A percentile compares a stretch with the other conserved stretches of the same genome.
Evolutionary conservation across 768 basidiomycete species (phyloP).

Genomic region (Lentinula aciculospora): DNA sequence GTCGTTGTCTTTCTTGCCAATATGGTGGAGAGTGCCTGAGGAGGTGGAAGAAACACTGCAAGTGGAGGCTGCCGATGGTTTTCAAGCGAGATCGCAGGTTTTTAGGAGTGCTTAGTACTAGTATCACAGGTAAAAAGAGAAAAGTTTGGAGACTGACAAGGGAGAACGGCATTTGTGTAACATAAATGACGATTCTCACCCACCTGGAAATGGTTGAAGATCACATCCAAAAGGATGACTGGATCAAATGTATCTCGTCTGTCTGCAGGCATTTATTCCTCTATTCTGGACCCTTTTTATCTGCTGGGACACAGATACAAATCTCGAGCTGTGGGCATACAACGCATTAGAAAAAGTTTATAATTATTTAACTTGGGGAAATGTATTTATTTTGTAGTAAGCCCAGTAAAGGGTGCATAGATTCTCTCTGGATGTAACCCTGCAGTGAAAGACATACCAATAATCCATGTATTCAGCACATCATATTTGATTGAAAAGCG

Average conservation of each 20-base stretch:
- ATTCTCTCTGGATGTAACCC: slow-evolving; percentile 84
- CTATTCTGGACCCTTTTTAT: no score
- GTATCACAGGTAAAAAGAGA: background rate
- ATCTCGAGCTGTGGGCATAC: no score
- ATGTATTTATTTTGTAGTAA: slow-evolving; percentile 12
- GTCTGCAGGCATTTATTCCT: no score
- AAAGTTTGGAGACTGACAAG: no score
- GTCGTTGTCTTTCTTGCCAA: no score
- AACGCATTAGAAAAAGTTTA: no score
- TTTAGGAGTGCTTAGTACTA: slow-evolving; percentile 80
- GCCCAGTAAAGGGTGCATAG: slow-evolving; percentile 38
- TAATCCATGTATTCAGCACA: background rate
- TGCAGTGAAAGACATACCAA: slow-evolving; percentile 14
- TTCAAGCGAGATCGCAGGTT: slow-evolving; percentile 54
- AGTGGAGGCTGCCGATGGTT: slow-evolving; percentile 13
- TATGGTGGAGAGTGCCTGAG: no score
- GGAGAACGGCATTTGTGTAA: no score
- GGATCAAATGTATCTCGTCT: slow-evolving; percentile 58
- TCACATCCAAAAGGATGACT: slow-evolving; percentile 85
- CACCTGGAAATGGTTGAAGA: slow-evolving; percentile 94
- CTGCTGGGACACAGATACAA: no score
- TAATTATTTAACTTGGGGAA: background rate
- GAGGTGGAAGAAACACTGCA: no score
- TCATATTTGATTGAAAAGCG: background rate
- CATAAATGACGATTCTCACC: no score